A percentile compares a stretch with the other conserved stretches of the same genome.
Evolutionary conservation across 108 stramenopile species (phyloP).

Genomic region (Cyclotella baltica): DNA sequence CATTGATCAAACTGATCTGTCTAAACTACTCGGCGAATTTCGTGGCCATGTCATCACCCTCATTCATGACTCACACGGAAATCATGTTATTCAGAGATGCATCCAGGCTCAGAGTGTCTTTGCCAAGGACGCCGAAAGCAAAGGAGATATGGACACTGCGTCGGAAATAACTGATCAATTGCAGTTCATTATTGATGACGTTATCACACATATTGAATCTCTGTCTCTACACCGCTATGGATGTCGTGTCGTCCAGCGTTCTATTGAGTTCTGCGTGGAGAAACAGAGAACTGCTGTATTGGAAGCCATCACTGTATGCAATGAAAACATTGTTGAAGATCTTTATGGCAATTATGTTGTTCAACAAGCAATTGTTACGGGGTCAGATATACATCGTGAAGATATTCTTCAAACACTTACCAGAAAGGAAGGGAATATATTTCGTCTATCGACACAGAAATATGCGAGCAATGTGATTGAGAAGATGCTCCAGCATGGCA

Average conservation of each 20-base stretch:
- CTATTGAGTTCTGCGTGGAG: constrained; percentile 90
- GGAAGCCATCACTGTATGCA: constrained; percentile 62
- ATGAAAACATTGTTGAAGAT: constrained; percentile 72
- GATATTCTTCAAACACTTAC: constrained; percentile 74
- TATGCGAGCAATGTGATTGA: constrained; percentile 98
- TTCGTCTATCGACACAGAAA: constrained; percentile 92
- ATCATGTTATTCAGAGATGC: constrained; percentile 97
- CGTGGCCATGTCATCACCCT: constrained; percentile 83
- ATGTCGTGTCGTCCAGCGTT: constrained; percentile 94
- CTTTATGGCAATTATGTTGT: constrained; percentile 93
- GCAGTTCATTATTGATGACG: constrained; percentile 93
- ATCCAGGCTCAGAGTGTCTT: constrained; percentile 80
- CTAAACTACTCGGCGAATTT: constrained; percentile 81
- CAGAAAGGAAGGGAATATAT: constrained; percentile 60
- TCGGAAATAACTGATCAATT: constrained; percentile 70
- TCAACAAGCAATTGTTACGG: constrained; percentile 86
- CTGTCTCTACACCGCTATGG: constrained; percentile 94
- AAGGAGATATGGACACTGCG: constrained; percentile 38
- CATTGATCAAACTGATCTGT: constrained; percentile 69
- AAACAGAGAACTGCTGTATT: constrained; percentile 68
- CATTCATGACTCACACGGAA: constrained; percentile 95
- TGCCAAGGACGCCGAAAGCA: constrained; percentile 40
- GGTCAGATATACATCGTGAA: constrained; percentile 70
- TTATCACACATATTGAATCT: constrained; percentile 75
- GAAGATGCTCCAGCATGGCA: constrained; percentile 90